Base-by-base conservation (phyloP, 768 basidiomycete species). In the Leccinellum luteum region DNA sequence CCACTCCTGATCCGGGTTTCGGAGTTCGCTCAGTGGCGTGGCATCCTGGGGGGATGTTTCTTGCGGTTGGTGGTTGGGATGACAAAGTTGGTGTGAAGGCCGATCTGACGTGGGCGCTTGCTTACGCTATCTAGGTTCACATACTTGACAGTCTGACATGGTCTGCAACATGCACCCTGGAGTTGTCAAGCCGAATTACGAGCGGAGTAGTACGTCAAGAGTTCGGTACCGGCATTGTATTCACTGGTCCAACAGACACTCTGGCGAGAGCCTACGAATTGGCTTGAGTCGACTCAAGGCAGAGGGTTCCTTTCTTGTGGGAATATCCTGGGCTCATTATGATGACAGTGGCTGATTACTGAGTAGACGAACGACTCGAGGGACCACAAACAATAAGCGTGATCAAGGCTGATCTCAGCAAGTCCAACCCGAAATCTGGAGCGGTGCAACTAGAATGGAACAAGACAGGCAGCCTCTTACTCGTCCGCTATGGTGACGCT, bases 281-380 rank as follows among this genome's bases (percentile, higher is more conserved):
- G 94, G 94, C 73, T 92, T 43, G 89, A 89, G 69, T 78, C 86
- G 1, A 93, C 92, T 0, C 83, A 88, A 66, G 92, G 90, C 27
- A 84, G 87, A 54, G 94, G 94, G 5, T 94, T 95, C 69, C 76
- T 96, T 25, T 89, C 92, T 23, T 97, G 94, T 93, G 65, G 25
- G 80, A 66, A 28, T 38, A 23, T 38, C 28, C 41, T 34, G n/a
- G 23, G 5, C 28, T 31, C 15, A 49, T 56, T 35, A 5, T 9
- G 25, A 49, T 6, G 41, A 15, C 15, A 17, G 54, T 62, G 50
- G 63, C 21, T 19, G 28, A 54, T 31, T 15, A 10, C 7, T 21
- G 21, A 27, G 1, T 58, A 92, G 91, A 90, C 65, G 89, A 91
- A 58, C 81, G 84, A 48, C 65, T 86, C 17, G 78, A 79, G 31